phyloP scores from a whole-genome alignment of 768 basidiomycete species.

The Mycena galericulata region DNA sequence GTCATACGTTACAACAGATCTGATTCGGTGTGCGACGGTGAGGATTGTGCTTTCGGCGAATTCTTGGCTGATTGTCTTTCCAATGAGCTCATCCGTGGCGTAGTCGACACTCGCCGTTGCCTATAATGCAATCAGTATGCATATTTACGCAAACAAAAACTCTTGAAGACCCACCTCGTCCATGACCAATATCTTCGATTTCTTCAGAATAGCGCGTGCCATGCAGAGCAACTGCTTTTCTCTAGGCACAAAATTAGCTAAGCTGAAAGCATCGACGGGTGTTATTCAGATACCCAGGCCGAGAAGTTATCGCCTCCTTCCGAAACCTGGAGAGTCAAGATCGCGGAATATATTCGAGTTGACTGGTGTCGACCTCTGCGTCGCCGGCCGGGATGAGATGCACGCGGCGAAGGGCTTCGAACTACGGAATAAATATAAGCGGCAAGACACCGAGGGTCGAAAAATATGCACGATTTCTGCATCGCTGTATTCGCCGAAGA shows the following conservation, averaged over 20 bases:
- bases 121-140: conserved; percentile 45
- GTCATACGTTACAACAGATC: conserved; percentile 83
- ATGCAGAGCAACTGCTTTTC: conserved; percentile 87
- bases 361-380: conserved; percentile 58
- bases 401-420: conserved; percentile 83
- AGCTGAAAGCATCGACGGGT: too few relatives aligned
- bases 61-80: conserved; percentile 62
- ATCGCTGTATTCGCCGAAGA: conserved; percentile 88
- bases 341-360: conserved; percentile 83
- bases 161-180: conserved; percentile 67
- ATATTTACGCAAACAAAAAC: conserved; percentile 4
- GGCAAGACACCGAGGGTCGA: conserved; percentile 43
- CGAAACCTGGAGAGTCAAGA: conserved; percentile 75
- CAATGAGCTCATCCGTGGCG: conserved; percentile 74
- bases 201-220: conserved; percentile 88
- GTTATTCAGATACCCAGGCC: conserved; percentile 64
- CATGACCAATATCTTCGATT: conserved; percentile 83
- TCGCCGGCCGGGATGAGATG: conserved; percentile 77
- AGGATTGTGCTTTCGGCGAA: conserved; percentile 85
- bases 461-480: conserved; percentile 71
- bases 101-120: conserved; percentile 61
- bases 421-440: conserved; percentile 61
- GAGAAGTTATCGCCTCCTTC: conserved; percentile 94
- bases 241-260: conserved; percentile 42
- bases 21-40: conserved; percentile 83